Evolutionary conservation across 345 rosid species (phyloP).

Genomic region (Lepidium sativum): DNA sequence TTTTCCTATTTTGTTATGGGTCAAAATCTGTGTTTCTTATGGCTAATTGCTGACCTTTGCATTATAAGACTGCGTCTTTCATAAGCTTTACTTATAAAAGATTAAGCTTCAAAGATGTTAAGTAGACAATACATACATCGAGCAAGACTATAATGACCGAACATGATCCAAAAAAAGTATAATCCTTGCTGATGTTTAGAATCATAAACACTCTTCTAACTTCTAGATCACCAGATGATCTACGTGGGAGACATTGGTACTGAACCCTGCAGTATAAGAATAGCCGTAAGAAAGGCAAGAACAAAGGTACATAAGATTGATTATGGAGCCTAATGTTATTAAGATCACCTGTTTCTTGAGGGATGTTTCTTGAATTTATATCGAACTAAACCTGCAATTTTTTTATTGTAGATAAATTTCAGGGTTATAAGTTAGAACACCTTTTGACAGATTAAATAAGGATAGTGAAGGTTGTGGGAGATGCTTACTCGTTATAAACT

Average conservation of each 20-base stretch:
- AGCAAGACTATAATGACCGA: constrained; percentile 7
- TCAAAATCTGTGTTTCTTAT: not conserved
- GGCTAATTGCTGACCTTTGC: not conserved
- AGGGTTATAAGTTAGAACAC: not conserved
- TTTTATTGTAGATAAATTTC: not conserved
- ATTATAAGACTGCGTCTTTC: constrained; percentile 7
- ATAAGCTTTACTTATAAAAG: constrained; percentile 14
- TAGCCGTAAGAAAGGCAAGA: not conserved
- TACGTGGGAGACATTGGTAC: constrained; percentile 12
- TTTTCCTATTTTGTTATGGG: not conserved
- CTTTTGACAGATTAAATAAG: not conserved
- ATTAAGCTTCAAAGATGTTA: constrained; percentile 10
- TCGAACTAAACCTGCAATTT: constrained; percentile 1
- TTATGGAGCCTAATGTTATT: not conserved
- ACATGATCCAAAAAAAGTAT: constrained; percentile 7
- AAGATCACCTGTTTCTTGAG: constrained; percentile 16
- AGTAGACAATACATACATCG: constrained; percentile 3
- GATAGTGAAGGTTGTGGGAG: not conserved
- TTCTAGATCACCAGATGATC: constrained; percentile 12
- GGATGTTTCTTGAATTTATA: constrained; percentile 6
- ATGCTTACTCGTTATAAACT: constrained; percentile 25
- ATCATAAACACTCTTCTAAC: constrained; percentile 19
- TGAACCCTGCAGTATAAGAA: constrained; percentile 20
- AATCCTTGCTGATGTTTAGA: constrained; percentile 2
- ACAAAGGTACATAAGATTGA: not conserved